Conservation (phyloP, 2,329 filamentous ascomycete species). For the Dothistroma pini region DNA sequence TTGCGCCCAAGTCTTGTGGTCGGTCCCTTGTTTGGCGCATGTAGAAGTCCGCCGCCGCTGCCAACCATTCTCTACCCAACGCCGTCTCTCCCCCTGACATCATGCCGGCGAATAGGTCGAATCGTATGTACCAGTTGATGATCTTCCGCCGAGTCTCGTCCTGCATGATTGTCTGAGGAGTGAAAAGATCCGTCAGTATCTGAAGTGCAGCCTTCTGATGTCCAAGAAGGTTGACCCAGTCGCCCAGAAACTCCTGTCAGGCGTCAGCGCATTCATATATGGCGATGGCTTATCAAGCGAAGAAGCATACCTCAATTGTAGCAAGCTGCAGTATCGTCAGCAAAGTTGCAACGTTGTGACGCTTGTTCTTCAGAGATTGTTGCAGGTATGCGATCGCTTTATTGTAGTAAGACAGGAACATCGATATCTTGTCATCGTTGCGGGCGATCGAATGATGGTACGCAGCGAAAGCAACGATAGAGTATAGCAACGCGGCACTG, state of each 20-base stretch:
- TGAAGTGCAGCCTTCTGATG: constrained; percentile 87
- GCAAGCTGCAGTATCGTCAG: constrained; percentile 87
- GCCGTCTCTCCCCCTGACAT: constrained; percentile 74
- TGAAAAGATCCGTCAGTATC: constrained; percentile 74
- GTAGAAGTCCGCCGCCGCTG: constrained; percentile 60
- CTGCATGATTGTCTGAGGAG: constrained; percentile 68
- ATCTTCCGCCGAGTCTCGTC: constrained; percentile 69
- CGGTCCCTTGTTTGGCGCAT: constrained; percentile 55
- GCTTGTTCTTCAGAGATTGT: constrained; percentile 65
- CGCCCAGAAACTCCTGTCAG: constrained; percentile 80
- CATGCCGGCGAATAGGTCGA: constrained; percentile 79
- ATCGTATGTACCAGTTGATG: constrained; percentile 84
- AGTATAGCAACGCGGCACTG: constrained; percentile 67
- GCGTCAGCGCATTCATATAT: background rate
- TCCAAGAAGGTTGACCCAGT: constrained; percentile 90
- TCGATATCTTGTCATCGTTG: constrained; percentile 68
- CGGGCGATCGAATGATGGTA: constrained; percentile 76
- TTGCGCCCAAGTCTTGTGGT: constrained; percentile 61
- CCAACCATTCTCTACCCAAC: constrained; percentile 76
- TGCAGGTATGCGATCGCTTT: constrained; percentile 76
- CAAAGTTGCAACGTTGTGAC: constrained; percentile 69
- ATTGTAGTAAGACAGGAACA: constrained; percentile 88
- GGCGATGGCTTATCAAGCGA: too few relatives aligned
- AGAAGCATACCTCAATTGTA: constrained; percentile 73
- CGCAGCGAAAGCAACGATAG: constrained; percentile 80